phyloP scores from a whole-genome alignment of 768 basidiomycete genomes.

The Mycena galopus region DNA sequence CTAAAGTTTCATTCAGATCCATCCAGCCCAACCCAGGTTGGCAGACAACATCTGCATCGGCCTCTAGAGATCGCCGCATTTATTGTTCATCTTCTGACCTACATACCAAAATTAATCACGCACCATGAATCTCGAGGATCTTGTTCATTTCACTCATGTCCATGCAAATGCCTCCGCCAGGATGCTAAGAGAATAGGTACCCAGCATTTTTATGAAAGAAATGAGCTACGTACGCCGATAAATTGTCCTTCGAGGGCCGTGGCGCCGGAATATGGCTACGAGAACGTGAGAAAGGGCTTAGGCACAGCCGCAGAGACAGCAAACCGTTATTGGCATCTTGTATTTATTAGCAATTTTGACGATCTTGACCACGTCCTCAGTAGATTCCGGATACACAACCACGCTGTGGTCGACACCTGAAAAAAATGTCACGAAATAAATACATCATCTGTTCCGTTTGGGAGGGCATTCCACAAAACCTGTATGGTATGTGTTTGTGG shows the following conservation, averaged over 20 bases:
- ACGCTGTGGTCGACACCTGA: conserved; percentile 66
- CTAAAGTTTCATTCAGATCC: conserved; percentile 75
- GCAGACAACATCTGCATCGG: conserved; percentile 79
- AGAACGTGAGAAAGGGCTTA: not conserved
- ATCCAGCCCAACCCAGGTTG: conserved; percentile 82
- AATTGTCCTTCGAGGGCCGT: conserved; percentile 88
- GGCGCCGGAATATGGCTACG: conserved; percentile 78
- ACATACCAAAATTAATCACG: not conserved
- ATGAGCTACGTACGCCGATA: conserved; percentile 62
- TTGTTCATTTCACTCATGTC: conserved; percentile 86
- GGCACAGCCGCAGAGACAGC: not conserved
- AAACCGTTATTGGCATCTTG: conserved; percentile 76
- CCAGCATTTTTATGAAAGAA: not conserved
- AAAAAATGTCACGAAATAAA: not conserved
- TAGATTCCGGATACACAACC: conserved; percentile 74
- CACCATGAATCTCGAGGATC: conserved; percentile 82
- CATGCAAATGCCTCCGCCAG: conserved; percentile 79
- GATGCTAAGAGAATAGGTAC: conserved; percentile 47
- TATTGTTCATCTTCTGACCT: not conserved
- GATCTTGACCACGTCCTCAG: conserved; percentile 86
- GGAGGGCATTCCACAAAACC: not conserved
- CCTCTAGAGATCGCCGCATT: conserved; percentile 54
- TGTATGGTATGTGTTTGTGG: conserved; percentile 26
- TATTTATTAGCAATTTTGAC: conserved; percentile 83
- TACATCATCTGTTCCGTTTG: no score